A percentile compares a stretch with the other conserved stretches of the same genome.
Evolutionary conservation across 108 stramenopile species (phyloP).

Genomic region (Fragilariopsis cylindrus): DNA sequence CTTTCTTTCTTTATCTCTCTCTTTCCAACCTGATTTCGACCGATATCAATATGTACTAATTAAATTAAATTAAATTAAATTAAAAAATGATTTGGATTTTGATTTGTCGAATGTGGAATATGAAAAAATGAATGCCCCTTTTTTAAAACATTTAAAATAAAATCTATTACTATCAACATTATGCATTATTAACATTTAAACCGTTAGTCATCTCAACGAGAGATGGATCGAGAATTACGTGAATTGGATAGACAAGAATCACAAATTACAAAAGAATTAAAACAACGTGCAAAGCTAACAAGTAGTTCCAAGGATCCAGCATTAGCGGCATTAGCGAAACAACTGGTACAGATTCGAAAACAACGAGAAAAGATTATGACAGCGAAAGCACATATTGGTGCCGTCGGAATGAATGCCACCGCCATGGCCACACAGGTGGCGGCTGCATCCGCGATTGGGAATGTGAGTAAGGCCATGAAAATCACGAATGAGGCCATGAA

Average conservation of each 20-base stretch:
- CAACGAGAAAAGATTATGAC: slow-evolving; percentile 64
- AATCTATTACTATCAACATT: neutral
- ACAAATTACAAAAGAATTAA: slow-evolving; percentile 62
- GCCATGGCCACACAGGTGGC: slow-evolving; percentile 72
- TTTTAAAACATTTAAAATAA: too few species aligned
- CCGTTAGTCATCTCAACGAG: slow-evolving; percentile 60
- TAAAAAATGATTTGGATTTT: too few species aligned
- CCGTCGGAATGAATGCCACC: slow-evolving; percentile 80
- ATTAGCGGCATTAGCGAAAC: slow-evolving; percentile 66
- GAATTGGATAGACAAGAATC: slow-evolving; percentile 82
- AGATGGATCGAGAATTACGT: slow-evolving; percentile 82
- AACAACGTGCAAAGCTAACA: slow-evolving; percentile 66
- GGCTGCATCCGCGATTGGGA: slow-evolving; percentile 58
- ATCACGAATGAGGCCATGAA: slow-evolving; percentile 71
- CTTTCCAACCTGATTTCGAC: too few species aligned
- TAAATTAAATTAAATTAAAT: too few species aligned
- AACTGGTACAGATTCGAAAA: slow-evolving; percentile 69
- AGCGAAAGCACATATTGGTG: slow-evolving; percentile 71
- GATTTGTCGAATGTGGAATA: too few species aligned
- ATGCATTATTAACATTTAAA: neutral
- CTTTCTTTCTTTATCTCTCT: too few species aligned
- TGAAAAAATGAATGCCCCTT: too few species aligned
- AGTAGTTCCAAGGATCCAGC: slow-evolving; percentile 59
- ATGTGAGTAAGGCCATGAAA: slow-evolving; percentile 57
- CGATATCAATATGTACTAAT: too few species aligned